A percentile compares a stretch with the other conserved stretches of the same genome.
Conservation (phyloP, 2,329 filamentous ascomycete genomes). For the Clarireedia sp. region DNA sequence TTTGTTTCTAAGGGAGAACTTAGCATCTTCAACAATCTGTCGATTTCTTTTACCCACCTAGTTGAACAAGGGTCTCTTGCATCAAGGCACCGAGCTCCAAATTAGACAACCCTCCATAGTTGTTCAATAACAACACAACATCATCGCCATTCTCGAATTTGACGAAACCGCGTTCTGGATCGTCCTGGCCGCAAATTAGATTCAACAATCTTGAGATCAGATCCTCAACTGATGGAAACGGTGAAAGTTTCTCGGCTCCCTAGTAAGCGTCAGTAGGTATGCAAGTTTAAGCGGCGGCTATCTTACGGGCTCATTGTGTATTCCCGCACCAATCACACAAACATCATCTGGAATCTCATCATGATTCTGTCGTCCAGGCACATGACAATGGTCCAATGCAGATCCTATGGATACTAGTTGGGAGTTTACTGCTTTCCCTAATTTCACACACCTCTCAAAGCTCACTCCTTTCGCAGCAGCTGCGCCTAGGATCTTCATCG, state of each 20-base stretch:
- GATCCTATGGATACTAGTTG: conserved; percentile 41
- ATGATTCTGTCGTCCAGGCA: conserved; percentile 42
- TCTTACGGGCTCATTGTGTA: conserved; percentile 57
- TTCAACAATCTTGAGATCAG: not conserved
- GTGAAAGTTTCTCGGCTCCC: not conserved
- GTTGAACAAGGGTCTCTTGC: conserved; percentile 33
- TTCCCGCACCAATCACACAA: conserved; percentile 57
- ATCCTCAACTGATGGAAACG: not conserved
- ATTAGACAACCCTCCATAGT: conserved; percentile 51
- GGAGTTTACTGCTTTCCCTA: conserved; percentile 24
- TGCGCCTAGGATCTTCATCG: not conserved
- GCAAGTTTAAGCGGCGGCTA: conserved; percentile 35
- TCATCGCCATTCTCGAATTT: conserved; percentile 38
- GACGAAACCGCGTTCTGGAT: conserved; percentile 42
- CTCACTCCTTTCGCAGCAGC: not conserved
- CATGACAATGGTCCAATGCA: conserved; percentile 44
- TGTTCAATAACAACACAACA: conserved; percentile 47
- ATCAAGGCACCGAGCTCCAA: conserved; percentile 48
- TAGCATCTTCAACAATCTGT: too few relatives aligned
- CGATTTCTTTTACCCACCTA: conserved; percentile 16
- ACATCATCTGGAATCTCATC: conserved; percentile 41
- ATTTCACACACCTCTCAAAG: conserved; percentile 21
- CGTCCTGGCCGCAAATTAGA: conserved; percentile 35
- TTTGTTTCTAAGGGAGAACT: not conserved
- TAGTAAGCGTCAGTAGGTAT: too few relatives aligned